phyloP scores from a whole-genome alignment of 768 basidiomycete species.

The Boletus rufocinnamomeus region DNA sequence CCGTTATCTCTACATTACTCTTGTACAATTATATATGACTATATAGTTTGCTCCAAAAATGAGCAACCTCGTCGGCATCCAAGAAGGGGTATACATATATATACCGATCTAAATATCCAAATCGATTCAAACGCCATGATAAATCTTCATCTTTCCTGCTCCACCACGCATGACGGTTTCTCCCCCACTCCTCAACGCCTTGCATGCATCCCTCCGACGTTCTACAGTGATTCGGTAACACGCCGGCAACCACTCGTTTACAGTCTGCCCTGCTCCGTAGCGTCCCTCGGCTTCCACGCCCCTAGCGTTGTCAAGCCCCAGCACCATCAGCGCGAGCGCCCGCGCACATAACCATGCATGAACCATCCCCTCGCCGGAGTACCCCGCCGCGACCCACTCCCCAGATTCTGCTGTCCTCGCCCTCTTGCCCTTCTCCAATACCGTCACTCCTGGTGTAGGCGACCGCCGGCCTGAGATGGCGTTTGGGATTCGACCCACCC shows the following conservation, averaged over 20 bases:
- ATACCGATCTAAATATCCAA: neutral
- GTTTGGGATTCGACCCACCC: slow-evolving; percentile 66
- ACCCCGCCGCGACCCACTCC: slow-evolving; percentile 75
- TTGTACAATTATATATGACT: neutral
- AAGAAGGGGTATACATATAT: neutral
- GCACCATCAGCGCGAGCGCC: slow-evolving; percentile 61
- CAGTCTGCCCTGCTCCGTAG: slow-evolving; percentile 26
- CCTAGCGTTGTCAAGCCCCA: slow-evolving; percentile 37
- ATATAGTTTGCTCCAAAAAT: neutral
- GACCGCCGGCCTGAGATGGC: slow-evolving; percentile 45
- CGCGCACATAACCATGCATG: slow-evolving; percentile 66
- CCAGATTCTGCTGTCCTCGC: slow-evolving; percentile 41
- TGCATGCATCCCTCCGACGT: slow-evolving; percentile 18
- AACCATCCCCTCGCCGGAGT: slow-evolving; percentile 73
- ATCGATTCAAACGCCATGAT: slow-evolving; percentile 10
- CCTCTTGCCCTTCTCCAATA: slow-evolving; percentile 5
- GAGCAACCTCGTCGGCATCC: neutral
- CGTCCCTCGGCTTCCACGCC: slow-evolving; percentile 16
- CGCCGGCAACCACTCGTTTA: slow-evolving; percentile 29
- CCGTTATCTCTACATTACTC: neutral
- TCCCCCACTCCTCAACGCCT: neutral
- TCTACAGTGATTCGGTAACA: slow-evolving; percentile 19
- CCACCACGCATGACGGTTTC: slow-evolving; percentile 16
- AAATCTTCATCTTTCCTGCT: slow-evolving; percentile 31
- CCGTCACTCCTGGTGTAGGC: slow-evolving; percentile 10